phyloP scores from a whole-genome alignment of 2,329 filamentous ascomycete species.

The Diaporthe sp. region DNA sequence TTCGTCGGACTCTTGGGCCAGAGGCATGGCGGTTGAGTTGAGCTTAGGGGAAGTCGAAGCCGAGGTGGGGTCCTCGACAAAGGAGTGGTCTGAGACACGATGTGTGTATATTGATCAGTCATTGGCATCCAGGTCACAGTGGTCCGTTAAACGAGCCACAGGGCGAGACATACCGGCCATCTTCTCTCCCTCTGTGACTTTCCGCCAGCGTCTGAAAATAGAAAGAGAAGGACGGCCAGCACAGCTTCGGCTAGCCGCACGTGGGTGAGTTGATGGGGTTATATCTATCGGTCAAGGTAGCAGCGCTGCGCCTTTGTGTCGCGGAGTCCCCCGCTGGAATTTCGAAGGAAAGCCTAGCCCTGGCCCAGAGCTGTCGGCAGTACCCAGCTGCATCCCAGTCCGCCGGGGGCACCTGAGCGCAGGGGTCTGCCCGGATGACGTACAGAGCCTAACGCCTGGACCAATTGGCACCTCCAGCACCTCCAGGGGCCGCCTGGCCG shows the following conservation, averaged over 20 bases:
- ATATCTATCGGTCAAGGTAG: constrained; percentile 12
- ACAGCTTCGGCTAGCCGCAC: constrained; percentile 3
- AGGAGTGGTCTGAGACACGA: constrained; percentile 44
- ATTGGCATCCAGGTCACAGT: constrained; percentile 4
- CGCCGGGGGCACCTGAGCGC: constrained; percentile 23
- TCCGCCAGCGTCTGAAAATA: not conserved
- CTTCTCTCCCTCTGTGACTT: constrained; percentile 27
- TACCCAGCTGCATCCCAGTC: constrained; percentile 29
- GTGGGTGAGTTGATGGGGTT: constrained; percentile 15
- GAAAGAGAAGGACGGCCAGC: constrained; percentile 15
- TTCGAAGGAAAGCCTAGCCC: constrained; percentile 31
- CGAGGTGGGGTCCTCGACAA: constrained; percentile 48
- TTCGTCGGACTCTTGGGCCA: constrained; percentile 54
- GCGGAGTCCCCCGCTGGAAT: constrained; percentile 33
- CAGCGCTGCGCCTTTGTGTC: constrained; percentile 10
- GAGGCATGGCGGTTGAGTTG: constrained; percentile 48
- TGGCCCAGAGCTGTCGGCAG: constrained; percentile 17
- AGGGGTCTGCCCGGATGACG: constrained; percentile 30
- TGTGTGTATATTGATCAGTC: constrained; percentile 24
- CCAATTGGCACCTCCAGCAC: constrained; percentile 29
- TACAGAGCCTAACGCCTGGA: constrained; percentile 7
- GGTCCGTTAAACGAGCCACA: not conserved
- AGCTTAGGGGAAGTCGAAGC: constrained; percentile 53
- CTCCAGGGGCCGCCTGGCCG: constrained; percentile 19
- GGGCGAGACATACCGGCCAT: constrained; percentile 43